phyloP scores from a whole-genome alignment of 345 rosid genomes.

The Syzygium oleosum region DNA sequence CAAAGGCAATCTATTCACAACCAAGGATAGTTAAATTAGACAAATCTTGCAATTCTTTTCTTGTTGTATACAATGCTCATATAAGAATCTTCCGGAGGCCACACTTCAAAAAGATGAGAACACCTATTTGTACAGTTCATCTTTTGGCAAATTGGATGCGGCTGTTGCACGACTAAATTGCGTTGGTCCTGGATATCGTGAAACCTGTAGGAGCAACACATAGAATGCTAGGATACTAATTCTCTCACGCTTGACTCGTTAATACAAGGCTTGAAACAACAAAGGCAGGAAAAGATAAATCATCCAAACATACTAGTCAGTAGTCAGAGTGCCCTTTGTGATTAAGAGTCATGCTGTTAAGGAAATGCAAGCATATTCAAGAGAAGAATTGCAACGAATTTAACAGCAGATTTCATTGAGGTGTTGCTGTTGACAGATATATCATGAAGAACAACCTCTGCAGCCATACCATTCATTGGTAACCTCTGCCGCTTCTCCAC shows the following conservation, averaged over 20 bases:
- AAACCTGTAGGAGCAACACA: background rate
- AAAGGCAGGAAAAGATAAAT: background rate
- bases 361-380: background rate
- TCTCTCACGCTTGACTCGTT: background rate
- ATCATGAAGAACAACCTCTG: slow-evolving; percentile 11
- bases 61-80: background rate
- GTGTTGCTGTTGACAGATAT: background rate
- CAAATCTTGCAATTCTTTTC: background rate
- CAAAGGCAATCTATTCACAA: background rate
- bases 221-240: background rate
- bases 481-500: slow-evolving; percentile 77
- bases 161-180: background rate
- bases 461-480: slow-evolving; percentile 33
- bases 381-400: background rate
- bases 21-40: background rate
- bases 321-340: background rate
- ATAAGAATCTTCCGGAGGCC: background rate
- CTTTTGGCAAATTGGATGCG: background rate
- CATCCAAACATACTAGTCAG: background rate
- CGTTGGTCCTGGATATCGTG: background rate
- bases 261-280: background rate
- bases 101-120: background rate
- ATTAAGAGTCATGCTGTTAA: background rate
- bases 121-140: background rate
- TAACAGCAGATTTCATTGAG: background rate